Base-by-base conservation (phyloP, 768 basidiomycete species). In the Podaxis carcinomalis region DNA sequence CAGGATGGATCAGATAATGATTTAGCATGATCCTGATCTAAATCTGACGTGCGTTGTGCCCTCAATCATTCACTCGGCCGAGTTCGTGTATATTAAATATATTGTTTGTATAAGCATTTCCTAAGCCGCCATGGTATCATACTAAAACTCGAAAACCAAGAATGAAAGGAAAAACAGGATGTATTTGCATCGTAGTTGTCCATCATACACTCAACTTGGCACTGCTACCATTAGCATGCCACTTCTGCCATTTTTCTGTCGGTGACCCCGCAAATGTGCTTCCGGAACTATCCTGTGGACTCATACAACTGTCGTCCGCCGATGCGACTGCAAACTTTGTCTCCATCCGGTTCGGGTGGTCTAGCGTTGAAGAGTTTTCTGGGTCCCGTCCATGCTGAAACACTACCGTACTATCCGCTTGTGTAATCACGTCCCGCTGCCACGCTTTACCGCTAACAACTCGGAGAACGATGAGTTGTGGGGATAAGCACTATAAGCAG, bases 401-500 rank as follows among this genome's bases (percentile, higher is more conserved):
- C 9, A 50, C 25, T 6, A 58, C 36, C 4, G 57, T 60, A 47
- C 61, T 65, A 13, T 62, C 60, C 10, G 57, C 57, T 49, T 62
- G 52, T 23, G 53, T 65, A 25, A 65, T 50, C 32, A 55, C 40
- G 14, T 59, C 56, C 32, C 54, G 55, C 32, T 28, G 47, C 64
- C 64, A 65, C 6, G 61, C 64, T 25, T 53, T 59, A 25, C 59
- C 52, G n/a, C 37, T 28, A 19, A 59, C 53, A n/a, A 63, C 62
- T 37, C 62, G 51, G 36, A 59, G 58, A 13, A 63, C 62, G 5
- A 63, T 59, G 6, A 63, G 32, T 36, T 63, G 62, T 13, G 62
- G 62, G 23, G 46, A 63, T 16, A 63, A 9, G 27, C 62, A 63
- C 62, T 63, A 35, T 7, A 11, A 21, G 47, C 13, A 13, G 9